Conservation (phyloP, 331 rosid genomes). For the Cucumis variabilis region DNA sequence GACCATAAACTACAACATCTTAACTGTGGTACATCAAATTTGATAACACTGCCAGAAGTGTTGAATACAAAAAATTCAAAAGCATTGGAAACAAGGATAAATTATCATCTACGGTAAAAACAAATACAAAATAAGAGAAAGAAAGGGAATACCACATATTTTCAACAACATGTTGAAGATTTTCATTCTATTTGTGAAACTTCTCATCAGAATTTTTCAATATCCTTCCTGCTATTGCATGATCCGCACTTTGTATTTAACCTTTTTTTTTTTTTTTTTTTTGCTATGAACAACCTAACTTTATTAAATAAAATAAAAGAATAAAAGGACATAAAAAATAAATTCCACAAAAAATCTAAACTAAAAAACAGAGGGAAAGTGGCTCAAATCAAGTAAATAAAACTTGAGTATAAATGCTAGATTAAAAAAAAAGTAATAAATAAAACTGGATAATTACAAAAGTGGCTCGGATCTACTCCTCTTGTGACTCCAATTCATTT, state of each 20-base stretch:
- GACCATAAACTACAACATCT: not conserved
- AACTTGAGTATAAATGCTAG: not conserved
- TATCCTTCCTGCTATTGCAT: not conserved
- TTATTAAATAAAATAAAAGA: too few relatives aligned
- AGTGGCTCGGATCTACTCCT: conserved; percentile 68
- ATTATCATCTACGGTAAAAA: not conserved
- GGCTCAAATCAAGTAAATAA: not conserved
- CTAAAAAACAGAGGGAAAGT: not conserved
- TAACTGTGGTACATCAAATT: not conserved
- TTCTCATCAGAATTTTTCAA: too few relatives aligned
- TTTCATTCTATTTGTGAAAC: not conserved
- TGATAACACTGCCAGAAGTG: not conserved
- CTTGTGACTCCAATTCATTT: conserved; percentile 75
- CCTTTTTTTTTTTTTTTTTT: too few relatives aligned
- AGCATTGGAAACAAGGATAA: not conserved
- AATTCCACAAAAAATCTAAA: not conserved
- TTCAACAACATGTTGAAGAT: not conserved
- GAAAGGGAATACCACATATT: not conserved
- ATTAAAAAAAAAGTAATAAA: too few relatives aligned
- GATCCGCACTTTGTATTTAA: not conserved
- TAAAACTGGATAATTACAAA: too few relatives aligned
- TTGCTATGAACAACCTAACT: not conserved
- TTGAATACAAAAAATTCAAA: conserved; percentile 1
- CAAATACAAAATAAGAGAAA: not conserved
- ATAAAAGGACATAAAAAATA: not conserved